Base-by-base conservation (phyloP, 139 green algal genomes). In the Zygnema cylindricum region DNA sequence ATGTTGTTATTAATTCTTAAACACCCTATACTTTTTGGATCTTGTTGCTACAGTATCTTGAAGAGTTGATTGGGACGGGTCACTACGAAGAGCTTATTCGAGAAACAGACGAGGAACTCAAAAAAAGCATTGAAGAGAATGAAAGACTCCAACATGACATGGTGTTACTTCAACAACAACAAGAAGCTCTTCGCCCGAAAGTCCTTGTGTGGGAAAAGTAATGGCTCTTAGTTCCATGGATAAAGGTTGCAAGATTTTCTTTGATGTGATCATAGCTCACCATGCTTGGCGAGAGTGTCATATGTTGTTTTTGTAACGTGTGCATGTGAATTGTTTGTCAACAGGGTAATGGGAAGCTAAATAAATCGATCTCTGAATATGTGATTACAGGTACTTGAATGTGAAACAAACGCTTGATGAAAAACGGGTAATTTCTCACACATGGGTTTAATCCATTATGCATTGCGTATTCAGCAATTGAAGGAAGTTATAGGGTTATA, bases 21-120 rank as follows among this genome's bases (percentile, higher is more conserved):
- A n/a, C n/a, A n/a, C n/a, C 21, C 22, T 21, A 16, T 22, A 22
- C 43, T 16, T 39, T 81, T 16, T 38, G 21, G 21, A 39, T 81
- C 21, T 22, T 81, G 22, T 22, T 38, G 33, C 76, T 40, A 42
- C 79, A 86, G 79, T 77, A 86, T 33, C 38, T 86, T 49, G 79
- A 86, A n/a, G 54, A 81, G 40, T 42, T 86, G 40, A 55, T 86
- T 49, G 79, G 79, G 25, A 86, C 79, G 23, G 79, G 35, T 33
- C 79, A 86, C 36, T 22, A 78, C 25, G 79, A 86, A 55, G 79
- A 86, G 36, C 36, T 40, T 39, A 86, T 86, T 35, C 41, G 49
- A n/a, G n/a, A 49, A 3, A 33, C 49, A 54, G 32, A 54, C 30
- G 76, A 69, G 30, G n/a, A 36, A 54, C 76, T 83, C 30, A 49